A percentile compares a stretch with the other conserved stretches of the same genome.
phyloP scores from a whole-genome alignment of 495 filamentous ascomycete species.

The Clohesyomyces aquaticus region DNA sequence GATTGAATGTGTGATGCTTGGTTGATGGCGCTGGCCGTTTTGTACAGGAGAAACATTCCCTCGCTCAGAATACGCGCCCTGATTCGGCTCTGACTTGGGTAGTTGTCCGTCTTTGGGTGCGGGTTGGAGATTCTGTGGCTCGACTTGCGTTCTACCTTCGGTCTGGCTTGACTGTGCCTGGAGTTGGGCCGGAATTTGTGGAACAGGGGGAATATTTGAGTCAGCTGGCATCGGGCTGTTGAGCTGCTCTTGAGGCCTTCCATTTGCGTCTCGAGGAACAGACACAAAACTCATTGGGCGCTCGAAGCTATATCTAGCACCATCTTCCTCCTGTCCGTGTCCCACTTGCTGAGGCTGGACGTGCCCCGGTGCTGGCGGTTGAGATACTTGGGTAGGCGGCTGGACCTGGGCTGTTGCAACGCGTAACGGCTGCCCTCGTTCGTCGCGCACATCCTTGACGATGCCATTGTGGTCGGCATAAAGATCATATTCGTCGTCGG shows the following conservation, averaged over 20 bases:
- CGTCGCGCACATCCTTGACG: conserved; percentile 33
- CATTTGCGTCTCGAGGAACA: conserved; percentile 31
- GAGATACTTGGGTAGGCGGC: conserved; percentile 3
- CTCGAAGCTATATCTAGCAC: conserved; percentile 25
- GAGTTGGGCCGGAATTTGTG: conserved; percentile 14
- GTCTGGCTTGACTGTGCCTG: conserved; percentile 10
- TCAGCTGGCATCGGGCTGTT: conserved; percentile 19
- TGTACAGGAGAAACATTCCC: conserved; percentile 12
- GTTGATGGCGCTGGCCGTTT: conserved; percentile 1
- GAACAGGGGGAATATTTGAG: conserved; percentile 13
- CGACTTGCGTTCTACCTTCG: conserved; percentile 6
- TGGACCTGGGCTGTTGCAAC: conserved; percentile 11
- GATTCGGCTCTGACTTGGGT: not conserved
- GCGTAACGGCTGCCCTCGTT: conserved; percentile 31
- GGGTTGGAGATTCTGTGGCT: not conserved
- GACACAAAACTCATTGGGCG: conserved; percentile 40
- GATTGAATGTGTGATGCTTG: conserved; percentile 5
- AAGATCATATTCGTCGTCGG: conserved; percentile 33
- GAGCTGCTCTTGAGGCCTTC: conserved; percentile 39
- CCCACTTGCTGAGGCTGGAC: not conserved
- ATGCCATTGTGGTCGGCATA: conserved; percentile 41
- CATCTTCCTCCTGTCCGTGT: conserved; percentile 12
- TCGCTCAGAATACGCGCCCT: not conserved
- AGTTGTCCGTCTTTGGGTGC: not conserved
- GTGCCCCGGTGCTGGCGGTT: not conserved